Base-by-base conservation (phyloP, 306 rosid species). In the Dryas octopetala region DNA sequence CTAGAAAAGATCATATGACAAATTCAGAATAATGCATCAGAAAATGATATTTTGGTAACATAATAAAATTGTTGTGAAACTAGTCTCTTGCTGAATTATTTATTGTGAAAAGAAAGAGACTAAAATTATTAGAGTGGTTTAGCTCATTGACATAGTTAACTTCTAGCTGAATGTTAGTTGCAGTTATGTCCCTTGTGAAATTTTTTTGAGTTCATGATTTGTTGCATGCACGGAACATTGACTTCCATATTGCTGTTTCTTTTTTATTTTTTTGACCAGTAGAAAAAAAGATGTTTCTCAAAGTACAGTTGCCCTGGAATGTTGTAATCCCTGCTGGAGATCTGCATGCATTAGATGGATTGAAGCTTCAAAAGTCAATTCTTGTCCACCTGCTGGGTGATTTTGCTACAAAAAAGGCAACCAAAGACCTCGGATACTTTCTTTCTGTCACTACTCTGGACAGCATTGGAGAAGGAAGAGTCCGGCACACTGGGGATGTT, bases 301-400 rank as follows among this genome's bases (percentile, higher is more conserved):
- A 92, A 78, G 96, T 88, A 11, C 85, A 90, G 86, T 75, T 92
- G 62, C 82, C 88, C 1, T 88, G 91, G 97, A 95, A 95, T 77
- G 97, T 92, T 47, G 83, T 90, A 66, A 88, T 92, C 72, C 79
- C 92, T 57, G 82, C 99, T 4, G 92, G 90, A 65, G 83, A 79
- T 23, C 76, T 91, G 68, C 88, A 89, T 53, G 85, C 78, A 32
- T 32, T 78, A 6, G 85, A 85, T 4, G 87, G 96, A 65, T 65
- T 90, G 74, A 83, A 86, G 91, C 97, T 95, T 68, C 96, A 89
- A 53, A 78, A 87, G 81, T 71, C 90, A 26, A 92, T 95, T 45
- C 59, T 88, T 8, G 54, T 83, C 19, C 88, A 87, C n/a, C 90
- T 95, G 41, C 63, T 91, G 62, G 84, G 78, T 28, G 92, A 89